A percentile compares a stretch with the other conserved stretches of the same genome.
Evolutionary conservation across 1,284 basidiomycete species (phyloP).

Genomic region (Microbotryum lychnidis-dioicae): DNA sequence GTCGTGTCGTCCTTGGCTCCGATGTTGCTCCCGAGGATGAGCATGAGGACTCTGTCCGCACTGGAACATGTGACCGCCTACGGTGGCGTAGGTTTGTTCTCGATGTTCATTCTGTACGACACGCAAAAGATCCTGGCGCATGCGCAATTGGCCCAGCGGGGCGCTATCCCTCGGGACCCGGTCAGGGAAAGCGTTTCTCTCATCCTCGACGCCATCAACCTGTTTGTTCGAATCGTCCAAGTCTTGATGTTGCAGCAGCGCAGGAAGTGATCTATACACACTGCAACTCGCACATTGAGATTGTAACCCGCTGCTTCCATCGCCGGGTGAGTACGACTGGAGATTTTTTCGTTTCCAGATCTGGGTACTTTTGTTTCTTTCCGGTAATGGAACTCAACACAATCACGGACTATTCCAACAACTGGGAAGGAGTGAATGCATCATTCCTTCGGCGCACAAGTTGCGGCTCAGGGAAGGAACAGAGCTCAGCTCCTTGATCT

Average conservation of each 20-base stretch:
- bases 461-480: too few species aligned
- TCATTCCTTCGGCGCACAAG: too few species aligned
- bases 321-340: too few species aligned
- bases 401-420: too few species aligned
- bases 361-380: too few species aligned
- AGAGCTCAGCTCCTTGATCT: not conserved
- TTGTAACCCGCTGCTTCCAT: too few species aligned
- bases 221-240: conserved; percentile 67
- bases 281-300: too few species aligned
- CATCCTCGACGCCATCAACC: conserved; percentile 67
- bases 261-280: conserved; percentile 18
- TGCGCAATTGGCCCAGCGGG: conserved; percentile 62
- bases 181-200: conserved; percentile 55
- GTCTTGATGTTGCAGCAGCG: conserved; percentile 54
- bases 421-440: too few species aligned
- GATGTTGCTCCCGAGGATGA: conserved; percentile 68
- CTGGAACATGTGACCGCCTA: conserved; percentile 66
- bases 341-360: too few species aligned
- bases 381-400: too few species aligned
- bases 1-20: conserved; percentile 77
- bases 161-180: conserved; percentile 61
- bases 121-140: conserved; percentile 58
- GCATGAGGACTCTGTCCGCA: conserved; percentile 63
- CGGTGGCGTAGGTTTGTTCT: conserved; percentile 64
- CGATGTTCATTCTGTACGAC: conserved; percentile 81